Base-by-base conservation (phyloP, 2,329 filamentous ascomycete species). In the Fusarium xyrophilum region DNA sequence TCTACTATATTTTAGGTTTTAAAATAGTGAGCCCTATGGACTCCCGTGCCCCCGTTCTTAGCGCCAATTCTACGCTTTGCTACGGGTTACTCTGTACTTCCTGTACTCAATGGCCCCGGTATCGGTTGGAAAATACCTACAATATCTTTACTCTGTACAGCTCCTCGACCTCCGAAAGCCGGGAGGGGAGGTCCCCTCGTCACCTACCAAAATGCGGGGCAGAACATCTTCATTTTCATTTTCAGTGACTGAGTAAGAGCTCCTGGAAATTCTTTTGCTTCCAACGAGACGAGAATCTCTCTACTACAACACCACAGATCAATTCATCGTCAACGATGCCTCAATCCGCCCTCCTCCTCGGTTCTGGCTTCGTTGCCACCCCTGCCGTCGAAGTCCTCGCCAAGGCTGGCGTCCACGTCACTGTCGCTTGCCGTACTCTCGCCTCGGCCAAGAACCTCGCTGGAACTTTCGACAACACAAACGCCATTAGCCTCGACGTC, bases 401-500 rank as follows among this genome's bases (percentile, higher is more conserved):
- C 76, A 81, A 88, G 47, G 79, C 85, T n/a, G 88, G 85, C 69
- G 83, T 91, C 64, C 75, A 82, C 56, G 88, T 91, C 54, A 90
- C 88, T n/a, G 87, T 91, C 69, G 92, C 93, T 74, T 97, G 93
- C 86, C 85, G 93, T 79, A 95, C 91, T 44, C 85, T 97, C 59
- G 88, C 90, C 74, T 88, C 83, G 56, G 93, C 94, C 60, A 83
- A 96, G 85, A 88, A 88, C 74, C 89, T 97, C 68, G 86, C 87
- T 46, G 86, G 84, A 65, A 90, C 90, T 73, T 86, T 95, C 78
- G 85, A 89, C 79, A 88, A 92, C 78, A 88, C 93, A 73, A 86
- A 81, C 54, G 87, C 94, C 71, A 91, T 96, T 81, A 88, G 92
- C 58, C 88, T 98, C 77, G 93, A 98, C 78, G 95, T 97, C 72